Base-by-base conservation (phyloP, 768 basidiomycete species). In the Fomitopsis pulvina region DNA sequence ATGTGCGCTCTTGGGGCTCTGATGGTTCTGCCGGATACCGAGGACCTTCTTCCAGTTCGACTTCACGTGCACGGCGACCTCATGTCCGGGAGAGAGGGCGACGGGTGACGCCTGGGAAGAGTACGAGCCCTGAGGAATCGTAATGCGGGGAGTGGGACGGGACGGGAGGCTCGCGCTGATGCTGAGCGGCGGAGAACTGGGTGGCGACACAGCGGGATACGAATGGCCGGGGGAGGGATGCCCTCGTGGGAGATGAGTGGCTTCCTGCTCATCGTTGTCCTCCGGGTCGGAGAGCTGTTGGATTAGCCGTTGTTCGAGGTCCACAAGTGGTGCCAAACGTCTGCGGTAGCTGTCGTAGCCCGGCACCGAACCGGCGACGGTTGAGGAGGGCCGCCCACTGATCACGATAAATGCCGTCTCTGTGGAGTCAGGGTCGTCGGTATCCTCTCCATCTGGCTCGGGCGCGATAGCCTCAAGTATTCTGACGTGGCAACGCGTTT, bases 391-490 rank as follows among this genome's bases (percentile, higher is more conserved):
- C 27, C 71, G 72, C 32, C 76, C 75, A 22, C 50, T 56, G 52
- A 82, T 81, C 53, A 78, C 72, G 50, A 79, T 61, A 9, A 71
- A 68, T 6, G 77, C 77, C 8, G 75, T 68, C 60, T 81, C 79
- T n/a, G 66, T 54, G 16, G 68, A 68, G 47, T 80, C 79, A 24
- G 53, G 63, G 14, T 83, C 78, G 24, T 84, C 82, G 30, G 75
- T 71, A 45, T 83, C 79, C 50, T 86, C 81, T 28, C 67, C 67
- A 55, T 85, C 85, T 6, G 68, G 62, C 58, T 89, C 82, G 4
- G 83, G 79, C 6, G 83, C 74, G 45, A 88, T 77, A 22, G 85
- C 78, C 50, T 90, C 88, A 51, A 89, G 70, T 50, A 89, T 88
- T 53, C 87, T 85, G 50, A 9, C 51, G 47, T 37, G n/a, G 32